phyloP scores from a whole-genome alignment of 805 yeast species.

The Tetrapisispora phaffii region DNA sequence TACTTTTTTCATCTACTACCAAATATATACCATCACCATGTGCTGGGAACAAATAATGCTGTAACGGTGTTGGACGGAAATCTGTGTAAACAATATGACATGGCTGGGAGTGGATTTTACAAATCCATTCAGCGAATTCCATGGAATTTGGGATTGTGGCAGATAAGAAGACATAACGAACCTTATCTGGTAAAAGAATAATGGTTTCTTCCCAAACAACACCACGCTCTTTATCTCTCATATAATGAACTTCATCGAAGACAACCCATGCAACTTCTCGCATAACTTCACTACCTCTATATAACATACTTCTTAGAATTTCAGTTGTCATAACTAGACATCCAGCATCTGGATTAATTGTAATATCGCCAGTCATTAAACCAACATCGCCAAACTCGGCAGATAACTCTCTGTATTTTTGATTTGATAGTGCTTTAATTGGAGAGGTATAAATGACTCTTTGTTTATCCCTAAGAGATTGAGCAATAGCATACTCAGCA shows the following conservation, averaged over 20 bases:
- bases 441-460: constrained; percentile 94
- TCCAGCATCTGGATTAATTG: constrained; percentile 96
- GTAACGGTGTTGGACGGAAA: constrained; percentile 97
- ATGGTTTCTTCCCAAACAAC: constrained; percentile 99
- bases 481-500: constrained; percentile 95
- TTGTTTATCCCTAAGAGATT: constrained; percentile 81
- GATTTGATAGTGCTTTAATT: constrained; percentile 88
- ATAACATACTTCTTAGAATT: constrained; percentile 91
- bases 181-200: constrained; percentile 90
- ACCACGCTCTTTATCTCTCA: constrained; percentile 96
- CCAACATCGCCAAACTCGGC: constrained; percentile 97
- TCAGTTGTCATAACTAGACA: constrained; percentile 99
- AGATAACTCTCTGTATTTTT: constrained; percentile 81
- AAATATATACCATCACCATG: constrained; percentile 96
- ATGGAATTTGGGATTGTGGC: constrained; percentile 97
- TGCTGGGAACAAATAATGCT: constrained; percentile 96
- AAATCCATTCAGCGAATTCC: constrained; percentile 98
- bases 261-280: constrained; percentile 98
- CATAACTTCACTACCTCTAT: constrained; percentile 95
- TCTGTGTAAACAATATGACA: constrained; percentile 98
- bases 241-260: constrained; percentile 96
- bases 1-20: constrained; percentile 95
- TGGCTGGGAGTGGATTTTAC: constrained; percentile 89
- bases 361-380: constrained; percentile 97
- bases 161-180: constrained; percentile 83